phyloP scores from a whole-genome alignment of 768 basidiomycete species.

The Hydnum rufescens region DNA sequence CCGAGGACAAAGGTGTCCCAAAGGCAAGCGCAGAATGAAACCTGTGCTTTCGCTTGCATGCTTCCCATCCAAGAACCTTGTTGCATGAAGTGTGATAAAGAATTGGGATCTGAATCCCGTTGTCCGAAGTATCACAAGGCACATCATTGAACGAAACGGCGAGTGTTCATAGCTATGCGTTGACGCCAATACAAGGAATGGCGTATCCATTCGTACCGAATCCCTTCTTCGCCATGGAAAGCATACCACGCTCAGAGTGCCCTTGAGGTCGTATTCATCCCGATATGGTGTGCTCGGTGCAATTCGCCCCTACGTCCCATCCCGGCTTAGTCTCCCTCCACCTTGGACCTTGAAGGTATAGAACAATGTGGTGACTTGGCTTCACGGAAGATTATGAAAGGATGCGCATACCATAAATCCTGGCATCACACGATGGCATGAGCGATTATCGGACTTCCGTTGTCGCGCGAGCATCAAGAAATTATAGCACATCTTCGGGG shows the following conservation, averaged over 20 bases:
- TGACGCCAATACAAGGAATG: too few relatives aligned
- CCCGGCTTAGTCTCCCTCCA: constrained; percentile 89
- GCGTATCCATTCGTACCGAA: constrained; percentile 61
- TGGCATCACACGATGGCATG: constrained; percentile 85
- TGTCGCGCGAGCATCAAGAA: constrained; percentile 82
- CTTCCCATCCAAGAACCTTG: constrained; percentile 76
- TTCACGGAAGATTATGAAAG: neutral
- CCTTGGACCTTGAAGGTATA: constrained; percentile 60
- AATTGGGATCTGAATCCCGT: constrained; percentile 54
- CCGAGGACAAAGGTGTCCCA: constrained; percentile 73
- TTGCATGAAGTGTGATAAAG: constrained; percentile 71
- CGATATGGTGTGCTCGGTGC: constrained; percentile 88
- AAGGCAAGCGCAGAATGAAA: too few relatives aligned
- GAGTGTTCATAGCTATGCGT: constrained; percentile 21
- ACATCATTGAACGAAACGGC: constrained; percentile 1
- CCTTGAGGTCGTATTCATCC: constrained; percentile 78
- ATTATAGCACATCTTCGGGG: constrained; percentile 97
- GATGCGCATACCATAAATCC: constrained; percentile 64
- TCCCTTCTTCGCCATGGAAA: constrained; percentile 96
- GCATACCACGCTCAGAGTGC: constrained; percentile 60
- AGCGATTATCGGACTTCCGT: constrained; percentile 74
- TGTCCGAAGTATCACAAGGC: neutral
- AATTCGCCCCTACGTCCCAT: constrained; percentile 87
- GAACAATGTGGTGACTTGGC: constrained; percentile 2
- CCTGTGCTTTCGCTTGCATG: constrained; percentile 97